Percentiles rank a stretch among this genome's conserved stretches.
phyloP scores from a whole-genome alignment of 108 stramenopile species.

The Heterococcus sp. region DNA sequence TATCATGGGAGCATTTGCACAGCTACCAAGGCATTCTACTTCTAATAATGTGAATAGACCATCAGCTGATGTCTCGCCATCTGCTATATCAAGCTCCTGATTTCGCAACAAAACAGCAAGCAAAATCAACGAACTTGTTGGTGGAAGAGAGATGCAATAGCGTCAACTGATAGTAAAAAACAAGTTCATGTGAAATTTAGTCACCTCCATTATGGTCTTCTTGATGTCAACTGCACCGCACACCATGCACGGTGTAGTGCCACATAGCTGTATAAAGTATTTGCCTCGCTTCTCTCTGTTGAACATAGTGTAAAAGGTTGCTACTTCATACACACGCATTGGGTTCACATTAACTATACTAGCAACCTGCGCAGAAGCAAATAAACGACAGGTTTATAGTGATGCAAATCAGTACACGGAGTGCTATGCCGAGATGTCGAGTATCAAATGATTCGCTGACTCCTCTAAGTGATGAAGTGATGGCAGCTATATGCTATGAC shows the following conservation, averaged over 20 bases:
- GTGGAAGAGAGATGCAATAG: too few relatives aligned
- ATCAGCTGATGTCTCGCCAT: constrained; percentile 80
- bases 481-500: too few relatives aligned
- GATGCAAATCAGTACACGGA: too few relatives aligned
- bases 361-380: constrained; percentile 70
- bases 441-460: too few relatives aligned
- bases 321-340: constrained; percentile 95
- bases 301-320: constrained; percentile 99
- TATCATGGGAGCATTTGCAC: constrained; percentile 99
- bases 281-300: constrained; percentile 98
- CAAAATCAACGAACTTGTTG: too few relatives aligned
- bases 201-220: constrained; percentile 81
- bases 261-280: constrained; percentile 99
- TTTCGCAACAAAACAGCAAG: background rate
- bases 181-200: background rate
- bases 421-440: too few relatives aligned
- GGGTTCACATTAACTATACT: constrained; percentile 80
- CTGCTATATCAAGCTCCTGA: constrained; percentile 82
- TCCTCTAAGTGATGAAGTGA: too few relatives aligned
- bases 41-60: constrained; percentile 96
- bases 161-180: background rate
- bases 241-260: constrained; percentile 99
- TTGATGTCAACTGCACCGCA: constrained; percentile 97
- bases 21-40: constrained; percentile 99
- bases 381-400: too few relatives aligned